Percentiles rank a stretch among this genome's conserved stretches.
Conservation (phyloP, 2,329 filamentous ascomycete species). For the Lojkania enalia region DNA sequence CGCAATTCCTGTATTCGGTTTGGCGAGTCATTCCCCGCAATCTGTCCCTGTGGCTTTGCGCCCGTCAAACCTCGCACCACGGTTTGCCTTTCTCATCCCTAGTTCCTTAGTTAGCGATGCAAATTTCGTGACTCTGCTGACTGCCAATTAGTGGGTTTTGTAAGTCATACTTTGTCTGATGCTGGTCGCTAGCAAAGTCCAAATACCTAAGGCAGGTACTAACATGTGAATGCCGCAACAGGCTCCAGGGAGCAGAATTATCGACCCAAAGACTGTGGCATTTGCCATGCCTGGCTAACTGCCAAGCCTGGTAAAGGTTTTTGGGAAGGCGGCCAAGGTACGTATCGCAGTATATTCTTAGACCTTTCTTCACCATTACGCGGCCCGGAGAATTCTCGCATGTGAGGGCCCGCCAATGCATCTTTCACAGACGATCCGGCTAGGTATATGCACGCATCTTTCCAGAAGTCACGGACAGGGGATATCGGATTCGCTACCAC, state of each 20-base stretch:
- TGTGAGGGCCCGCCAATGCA: no score
- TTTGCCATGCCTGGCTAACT: slow-evolving; percentile 72
- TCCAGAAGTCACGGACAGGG: no score
- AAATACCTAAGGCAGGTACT: neutral
- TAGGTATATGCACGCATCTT: no score
- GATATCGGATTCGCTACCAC: no score
- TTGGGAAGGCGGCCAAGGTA: slow-evolving; percentile 79
- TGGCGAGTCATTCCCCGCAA: slow-evolving; percentile 11
- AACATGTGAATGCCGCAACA: slow-evolving; percentile 19
- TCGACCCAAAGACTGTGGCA: slow-evolving; percentile 71
- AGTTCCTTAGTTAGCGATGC: slow-evolving; percentile 2
- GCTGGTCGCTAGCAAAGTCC: no score
- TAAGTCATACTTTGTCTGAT: slow-evolving; percentile 13
- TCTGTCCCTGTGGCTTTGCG: slow-evolving; percentile 11
- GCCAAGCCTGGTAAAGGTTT: slow-evolving; percentile 66
- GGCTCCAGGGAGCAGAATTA: slow-evolving; percentile 80
- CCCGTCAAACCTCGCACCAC: slow-evolving; percentile 8
- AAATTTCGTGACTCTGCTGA: slow-evolving; percentile 10
- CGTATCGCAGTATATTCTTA: no score
- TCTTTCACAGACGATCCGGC: no score
- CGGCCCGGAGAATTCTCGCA: no score
- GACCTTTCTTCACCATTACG: no score
- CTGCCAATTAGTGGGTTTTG: slow-evolving; percentile 21
- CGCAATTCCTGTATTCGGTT: no score
- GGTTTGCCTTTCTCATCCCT: neutral